These are phyloP conservation scores for Croton setiger DNA, from an alignment of 441 rosid genomes.

Conservation along the genomic window DNA sequence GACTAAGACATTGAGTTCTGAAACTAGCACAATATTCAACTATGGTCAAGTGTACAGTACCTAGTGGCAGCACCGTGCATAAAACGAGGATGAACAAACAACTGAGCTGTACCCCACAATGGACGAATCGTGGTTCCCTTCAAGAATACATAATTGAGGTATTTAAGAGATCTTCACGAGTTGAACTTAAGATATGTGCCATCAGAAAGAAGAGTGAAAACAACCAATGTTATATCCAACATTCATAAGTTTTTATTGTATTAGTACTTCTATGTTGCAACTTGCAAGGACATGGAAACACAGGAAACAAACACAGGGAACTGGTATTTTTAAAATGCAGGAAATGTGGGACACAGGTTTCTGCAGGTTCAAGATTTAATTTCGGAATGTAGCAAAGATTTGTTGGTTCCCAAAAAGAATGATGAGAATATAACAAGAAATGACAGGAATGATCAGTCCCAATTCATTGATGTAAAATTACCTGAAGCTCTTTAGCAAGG, in stretches of 20 bases:
- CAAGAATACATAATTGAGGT: neutral
- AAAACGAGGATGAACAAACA: constrained; percentile 90
- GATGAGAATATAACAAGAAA: too few species aligned
- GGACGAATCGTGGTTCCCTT: constrained; percentile 78
- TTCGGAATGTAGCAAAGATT: too few species aligned
- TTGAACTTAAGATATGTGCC: neutral
- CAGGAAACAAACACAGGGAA: too few species aligned
- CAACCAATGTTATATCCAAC: neutral
- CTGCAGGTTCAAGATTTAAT: too few species aligned
- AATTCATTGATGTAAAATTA: constrained; percentile 13
- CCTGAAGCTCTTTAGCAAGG: constrained; percentile 94
- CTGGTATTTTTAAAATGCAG: too few species aligned
- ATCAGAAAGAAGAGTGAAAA: neutral
- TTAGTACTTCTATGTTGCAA: too few species aligned
- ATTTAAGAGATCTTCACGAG: neutral
- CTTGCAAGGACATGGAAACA: too few species aligned
- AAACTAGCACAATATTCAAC: constrained; percentile 2
- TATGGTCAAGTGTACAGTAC: constrained; percentile 24
- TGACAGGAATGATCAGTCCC: too few species aligned
- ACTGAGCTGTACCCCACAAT: constrained; percentile 96
- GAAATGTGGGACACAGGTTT: too few species aligned
- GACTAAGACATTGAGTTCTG: constrained; percentile 1
- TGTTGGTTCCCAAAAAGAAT: neutral
- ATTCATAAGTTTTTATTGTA: too few species aligned
- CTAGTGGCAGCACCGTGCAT: constrained; percentile 99